These are phyloP conservation scores for Flaveria robusta DNA, from an alignment of 129 eudicot species.

Conservation along the genomic window DNA sequence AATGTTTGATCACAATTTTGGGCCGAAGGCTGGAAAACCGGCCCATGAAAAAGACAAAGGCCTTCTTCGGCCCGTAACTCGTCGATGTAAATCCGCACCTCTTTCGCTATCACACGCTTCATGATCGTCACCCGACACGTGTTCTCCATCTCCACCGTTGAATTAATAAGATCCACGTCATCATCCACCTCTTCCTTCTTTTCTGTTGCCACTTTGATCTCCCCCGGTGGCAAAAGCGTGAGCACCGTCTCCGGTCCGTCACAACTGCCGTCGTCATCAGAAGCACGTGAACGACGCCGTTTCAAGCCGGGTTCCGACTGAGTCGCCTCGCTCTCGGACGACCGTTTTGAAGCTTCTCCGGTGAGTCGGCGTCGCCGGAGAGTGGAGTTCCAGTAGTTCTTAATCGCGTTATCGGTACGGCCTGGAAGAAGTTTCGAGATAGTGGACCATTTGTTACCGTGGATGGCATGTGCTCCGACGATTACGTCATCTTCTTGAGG, in stretches of 20 bases:
- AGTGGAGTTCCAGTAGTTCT: conserved; percentile 75
- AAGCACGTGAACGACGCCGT: conserved; percentile 38
- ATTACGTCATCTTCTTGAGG: conserved; percentile 63
- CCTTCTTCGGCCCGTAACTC: conserved; percentile 41
- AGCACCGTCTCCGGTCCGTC: conserved; percentile 49
- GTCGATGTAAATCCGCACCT: conserved; percentile 61
- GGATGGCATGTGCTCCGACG: conserved; percentile 47
- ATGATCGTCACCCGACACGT: conserved; percentile 50
- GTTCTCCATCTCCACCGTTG: conserved; percentile 45
- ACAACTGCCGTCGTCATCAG: conserved; percentile 38
- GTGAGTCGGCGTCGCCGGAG: conserved; percentile 38
- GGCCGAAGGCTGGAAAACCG: not conserved
- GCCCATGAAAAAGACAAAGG: not conserved
- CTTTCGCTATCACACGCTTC: conserved; percentile 76
- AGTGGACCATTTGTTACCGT: conserved; percentile 71
- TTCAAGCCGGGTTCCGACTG: conserved; percentile 46
- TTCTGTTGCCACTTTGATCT: conserved; percentile 22
- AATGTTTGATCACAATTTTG: not conserved
- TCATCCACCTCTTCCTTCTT: conserved; percentile 24
- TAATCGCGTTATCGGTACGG: conserved; percentile 71
- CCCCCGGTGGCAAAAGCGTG: conserved; percentile 67
- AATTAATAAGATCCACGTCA: conserved; percentile 27
- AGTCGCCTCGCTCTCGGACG: conserved; percentile 29
- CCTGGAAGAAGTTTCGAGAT: conserved; percentile 66
- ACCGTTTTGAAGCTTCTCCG: conserved; percentile 26